Evolutionary conservation across 805 yeast species (phyloP).

Genomic region (Ogataea paraovalis): DNA sequence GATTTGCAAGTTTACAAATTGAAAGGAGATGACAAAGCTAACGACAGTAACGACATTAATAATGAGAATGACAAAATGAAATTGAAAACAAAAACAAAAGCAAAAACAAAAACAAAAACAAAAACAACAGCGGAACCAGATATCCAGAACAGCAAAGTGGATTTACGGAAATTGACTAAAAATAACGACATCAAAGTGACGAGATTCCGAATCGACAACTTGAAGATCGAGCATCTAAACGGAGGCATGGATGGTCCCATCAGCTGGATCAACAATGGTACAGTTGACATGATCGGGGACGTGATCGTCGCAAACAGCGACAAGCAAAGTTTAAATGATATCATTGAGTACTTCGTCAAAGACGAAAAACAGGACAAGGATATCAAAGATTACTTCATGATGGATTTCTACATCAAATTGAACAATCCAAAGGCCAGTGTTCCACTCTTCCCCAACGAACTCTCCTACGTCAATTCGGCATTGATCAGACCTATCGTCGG

Average conservation of each 20-base stretch:
- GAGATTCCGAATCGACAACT: constrained; percentile 77
- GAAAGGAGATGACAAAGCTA: constrained; percentile 5
- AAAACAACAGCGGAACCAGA: background rate
- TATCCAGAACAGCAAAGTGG: background rate
- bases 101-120: background rate
- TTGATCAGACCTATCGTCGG: constrained; percentile 92
- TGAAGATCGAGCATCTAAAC: constrained; percentile 84
- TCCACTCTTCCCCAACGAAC: constrained; percentile 81
- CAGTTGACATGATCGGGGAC: constrained; percentile 70
- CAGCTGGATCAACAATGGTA: constrained; percentile 94
- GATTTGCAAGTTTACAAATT: constrained; percentile 21
- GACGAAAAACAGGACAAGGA: background rate
- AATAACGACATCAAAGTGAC: constrained; percentile 46
- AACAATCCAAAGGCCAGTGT: constrained; percentile 86
- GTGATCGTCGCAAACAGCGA: constrained; percentile 64
- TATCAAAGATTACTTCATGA: constrained; percentile 44
- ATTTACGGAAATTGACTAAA: background rate
- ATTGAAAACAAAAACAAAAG: constrained; percentile 9
- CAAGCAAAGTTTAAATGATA: constrained; percentile 41
- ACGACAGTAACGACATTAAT: background rate
- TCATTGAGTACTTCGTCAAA: constrained; percentile 33
- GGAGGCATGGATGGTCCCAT: constrained; percentile 91
- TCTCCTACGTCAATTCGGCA: constrained; percentile 90
- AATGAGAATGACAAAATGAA: background rate
- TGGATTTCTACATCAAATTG: constrained; percentile 75